phyloP scores from a whole-genome alignment of 2,329 filamentous ascomycete genomes.

The Fusarium graminum region DNA sequence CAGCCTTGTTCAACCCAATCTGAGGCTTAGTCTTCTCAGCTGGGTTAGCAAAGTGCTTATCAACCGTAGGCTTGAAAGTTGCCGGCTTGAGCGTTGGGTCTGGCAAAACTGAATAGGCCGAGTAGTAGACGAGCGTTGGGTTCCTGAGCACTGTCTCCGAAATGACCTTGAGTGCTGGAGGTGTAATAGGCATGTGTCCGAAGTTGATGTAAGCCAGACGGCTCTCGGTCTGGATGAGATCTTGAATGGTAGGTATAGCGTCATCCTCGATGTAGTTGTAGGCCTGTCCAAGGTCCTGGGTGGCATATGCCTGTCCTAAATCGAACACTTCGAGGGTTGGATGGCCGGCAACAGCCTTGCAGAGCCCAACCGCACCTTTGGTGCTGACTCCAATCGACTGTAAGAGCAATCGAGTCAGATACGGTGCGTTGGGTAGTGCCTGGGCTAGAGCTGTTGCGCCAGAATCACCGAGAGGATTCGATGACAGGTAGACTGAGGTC shows the following conservation, averaged over 20 bases:
- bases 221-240: conserved; percentile 52
- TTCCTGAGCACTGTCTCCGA: conserved; percentile 50
- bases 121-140: conserved; percentile 55
- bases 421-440: conserved; percentile 51
- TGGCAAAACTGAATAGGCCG: conserved; percentile 55
- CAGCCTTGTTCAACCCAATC: conserved; percentile 48
- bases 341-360: conserved; percentile 54
- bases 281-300: conserved; percentile 59
- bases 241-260: conserved; percentile 51
- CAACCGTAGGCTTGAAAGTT: conserved; percentile 51
- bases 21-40: conserved; percentile 43
- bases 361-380: conserved; percentile 56
- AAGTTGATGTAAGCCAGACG: conserved; percentile 59
- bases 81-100: conserved; percentile 39
- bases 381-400: conserved; percentile 60
- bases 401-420: conserved; percentile 56
- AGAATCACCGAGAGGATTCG: conserved; percentile 55
- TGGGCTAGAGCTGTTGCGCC: conserved; percentile 51
- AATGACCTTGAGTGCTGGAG: conserved; percentile 48
- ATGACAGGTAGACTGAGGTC: conserved; percentile 55
- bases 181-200: conserved; percentile 54
- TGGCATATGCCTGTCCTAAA: conserved; percentile 62
- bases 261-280: conserved; percentile 63
- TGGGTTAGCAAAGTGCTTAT: conserved; percentile 45
- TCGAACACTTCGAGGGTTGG: conserved; percentile 56